Percentiles rank a stretch among this genome's conserved stretches.
phyloP scores from a whole-genome alignment of 306 rosid species.

The Dryas alaskensis region DNA sequence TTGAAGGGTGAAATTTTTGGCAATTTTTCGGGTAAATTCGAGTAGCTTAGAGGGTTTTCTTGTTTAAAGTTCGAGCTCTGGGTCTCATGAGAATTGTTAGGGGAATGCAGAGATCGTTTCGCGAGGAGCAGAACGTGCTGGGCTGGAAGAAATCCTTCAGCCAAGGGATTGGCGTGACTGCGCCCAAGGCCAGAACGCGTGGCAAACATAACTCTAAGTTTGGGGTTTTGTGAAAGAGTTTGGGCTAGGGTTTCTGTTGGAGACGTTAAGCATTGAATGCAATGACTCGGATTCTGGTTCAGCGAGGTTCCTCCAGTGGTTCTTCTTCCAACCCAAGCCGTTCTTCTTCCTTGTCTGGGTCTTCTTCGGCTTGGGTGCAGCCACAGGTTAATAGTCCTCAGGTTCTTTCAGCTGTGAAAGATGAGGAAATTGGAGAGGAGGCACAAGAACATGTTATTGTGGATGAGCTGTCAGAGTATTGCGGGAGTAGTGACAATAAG shows the following conservation, averaged over 20 bases:
- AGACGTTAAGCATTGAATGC: conserved; percentile 13
- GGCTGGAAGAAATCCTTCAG: conserved; percentile 62
- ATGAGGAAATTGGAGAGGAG: conserved; percentile 62
- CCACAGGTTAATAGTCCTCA: conserved; percentile 37
- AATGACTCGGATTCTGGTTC: conserved; percentile 83
- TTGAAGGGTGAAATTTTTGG: conserved; percentile 24
- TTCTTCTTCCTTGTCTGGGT: conserved; percentile 41
- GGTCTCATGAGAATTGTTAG: conserved; percentile 99
- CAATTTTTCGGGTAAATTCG: conserved; percentile 59
- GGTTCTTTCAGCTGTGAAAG: conserved; percentile 42
- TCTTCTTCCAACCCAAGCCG: conserved; percentile 64
- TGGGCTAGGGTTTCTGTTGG: conserved; percentile 23
- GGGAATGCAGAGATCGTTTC: conserved; percentile 99
- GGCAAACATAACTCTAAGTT: conserved; percentile 55
- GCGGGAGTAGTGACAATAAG: conserved; percentile 37
- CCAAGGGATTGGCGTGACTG: conserved; percentile 84
- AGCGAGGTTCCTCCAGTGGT: conserved; percentile 64
- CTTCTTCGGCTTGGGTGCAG: conserved; percentile 54
- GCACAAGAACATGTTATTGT: conserved; percentile 33
- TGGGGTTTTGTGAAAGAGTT: conserved; percentile 20
- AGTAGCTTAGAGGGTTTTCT: conserved; percentile 68
- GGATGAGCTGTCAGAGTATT: conserved; percentile 51
- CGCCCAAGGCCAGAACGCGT: conserved; percentile 90
- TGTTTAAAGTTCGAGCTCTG: conserved; percentile 74
- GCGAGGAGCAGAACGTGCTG: conserved; percentile 61